These are phyloP conservation scores for Abelmoschus esculentus DNA, from an alignment of 345 rosid species.

Conservation along the genomic window DNA sequence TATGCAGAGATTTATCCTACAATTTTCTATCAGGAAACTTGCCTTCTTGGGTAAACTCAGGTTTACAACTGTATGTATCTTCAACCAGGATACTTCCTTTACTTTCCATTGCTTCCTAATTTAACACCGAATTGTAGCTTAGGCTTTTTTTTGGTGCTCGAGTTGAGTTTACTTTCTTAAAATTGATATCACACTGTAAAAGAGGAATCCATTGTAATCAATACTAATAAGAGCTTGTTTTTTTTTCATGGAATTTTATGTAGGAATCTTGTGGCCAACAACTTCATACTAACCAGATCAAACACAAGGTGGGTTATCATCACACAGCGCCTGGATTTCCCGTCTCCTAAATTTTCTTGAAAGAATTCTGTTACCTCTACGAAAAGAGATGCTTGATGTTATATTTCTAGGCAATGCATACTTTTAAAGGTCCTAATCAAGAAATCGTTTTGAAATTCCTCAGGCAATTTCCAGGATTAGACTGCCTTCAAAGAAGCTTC, in stretches of 20 bases:
- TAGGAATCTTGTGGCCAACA: slow-evolving; percentile 32
- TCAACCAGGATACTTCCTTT: background rate
- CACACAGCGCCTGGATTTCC: background rate
- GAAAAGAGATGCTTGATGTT: background rate
- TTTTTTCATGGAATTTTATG: slow-evolving; percentile 3
- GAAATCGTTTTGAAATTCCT: slow-evolving; percentile 2
- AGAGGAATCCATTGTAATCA: no score
- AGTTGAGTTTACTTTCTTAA: no score
- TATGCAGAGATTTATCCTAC: slow-evolving; percentile 35
- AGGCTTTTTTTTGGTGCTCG: no score
- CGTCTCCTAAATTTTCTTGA: background rate
- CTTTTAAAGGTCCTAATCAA: background rate
- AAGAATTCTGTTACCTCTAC: background rate
- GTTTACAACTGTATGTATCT: slow-evolving; percentile 24
- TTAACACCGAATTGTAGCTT: no score
- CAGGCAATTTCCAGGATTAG: slow-evolving; percentile 28
- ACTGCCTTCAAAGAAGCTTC: slow-evolving; percentile 31
- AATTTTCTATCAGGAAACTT: slow-evolving; percentile 28
- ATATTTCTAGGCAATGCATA: background rate
- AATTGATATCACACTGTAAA: no score
- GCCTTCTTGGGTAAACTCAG: slow-evolving; percentile 29
- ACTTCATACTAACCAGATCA: slow-evolving; percentile 23
- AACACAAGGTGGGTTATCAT: slow-evolving; percentile 15
- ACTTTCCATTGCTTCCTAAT: background rate
- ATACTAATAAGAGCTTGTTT: no score